Evolutionary conservation across 2,329 filamentous ascomycete genomes (phyloP).

Genomic region (Fusarium sp.): DNA sequence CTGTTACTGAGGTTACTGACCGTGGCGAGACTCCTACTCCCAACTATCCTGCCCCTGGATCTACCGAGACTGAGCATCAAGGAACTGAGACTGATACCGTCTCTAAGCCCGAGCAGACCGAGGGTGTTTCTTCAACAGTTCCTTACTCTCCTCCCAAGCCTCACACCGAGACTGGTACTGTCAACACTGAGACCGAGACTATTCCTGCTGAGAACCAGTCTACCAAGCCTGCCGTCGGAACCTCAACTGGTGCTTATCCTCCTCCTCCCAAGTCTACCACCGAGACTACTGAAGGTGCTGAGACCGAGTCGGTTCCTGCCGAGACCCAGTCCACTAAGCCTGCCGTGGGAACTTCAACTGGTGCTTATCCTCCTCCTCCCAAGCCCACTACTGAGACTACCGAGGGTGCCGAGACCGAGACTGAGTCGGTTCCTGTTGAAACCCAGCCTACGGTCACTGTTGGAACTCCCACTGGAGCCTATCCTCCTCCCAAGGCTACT

Average conservation of each 20-base stretch:
- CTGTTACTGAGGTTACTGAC: conserved; percentile 33
- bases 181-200: conserved; percentile 1
- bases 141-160: conserved; percentile 22
- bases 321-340: conserved; percentile 8
- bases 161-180: conserved; percentile 4
- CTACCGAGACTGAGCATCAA: conserved; percentile 11
- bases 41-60: conserved; percentile 9
- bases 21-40: conserved; percentile 26
- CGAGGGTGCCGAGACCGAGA: neutral
- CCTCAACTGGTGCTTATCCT: conserved; percentile 5
- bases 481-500: conserved; percentile 8
- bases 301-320: neutral
- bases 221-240: neutral
- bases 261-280: conserved; percentile 7
- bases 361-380: conserved; percentile 7
- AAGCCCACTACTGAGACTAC: conserved; percentile 3
- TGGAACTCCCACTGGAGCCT: conserved; percentile 1
- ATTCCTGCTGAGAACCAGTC: neutral
- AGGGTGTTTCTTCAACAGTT: conserved; percentile 6
- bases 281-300: neutral
- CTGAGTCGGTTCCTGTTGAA: neutral
- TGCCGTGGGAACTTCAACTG: neutral
- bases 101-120: neutral
- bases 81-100: conserved; percentile 16
- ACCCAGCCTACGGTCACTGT: neutral